Evolutionary conservation across 2,329 filamentous ascomycete genomes (phyloP), one percentile per base, ranked within the genome.

Genomic region (Colletotrichum viniferum): DNA sequence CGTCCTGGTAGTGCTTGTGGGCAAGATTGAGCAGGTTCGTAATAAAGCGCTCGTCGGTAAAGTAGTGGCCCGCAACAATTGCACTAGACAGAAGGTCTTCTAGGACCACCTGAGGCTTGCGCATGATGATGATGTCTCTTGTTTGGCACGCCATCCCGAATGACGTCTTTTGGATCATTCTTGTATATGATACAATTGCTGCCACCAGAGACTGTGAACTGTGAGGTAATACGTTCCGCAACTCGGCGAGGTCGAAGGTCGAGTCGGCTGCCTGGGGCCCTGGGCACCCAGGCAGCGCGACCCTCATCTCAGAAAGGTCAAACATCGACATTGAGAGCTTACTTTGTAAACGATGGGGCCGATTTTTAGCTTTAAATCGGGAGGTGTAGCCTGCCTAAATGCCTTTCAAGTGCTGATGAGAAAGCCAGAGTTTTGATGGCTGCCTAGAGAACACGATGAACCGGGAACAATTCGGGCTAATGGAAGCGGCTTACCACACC

Each of bases 351-450:
- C 16, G 1, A 18, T 18, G 36, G 16, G 8, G 36, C 4, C 4
- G 16, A n/a, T 1, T 9, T 0, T 9, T 0, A 18, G 4, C 36
- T 10, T 43, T 43, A 18, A 0, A n/a, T 1, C 36, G 8, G 8
- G 16, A 43, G 1, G 36, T 43, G 36, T 43, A 9, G 36, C 36
- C 36, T 18, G 0, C 36, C 1, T 3, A 43, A 38, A n/a, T 10
- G 36, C 36, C 36, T 43, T 18, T 18, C 16, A n/a, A 43, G 16
- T 1, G 16, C 16, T 43, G 36, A 43, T 5, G 4, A 43, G 36
- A 9, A 43, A 18, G 1, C 4, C 16, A 10, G 16, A 5, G 36
- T 43, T 43, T 43, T 10, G 36, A 18, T 10, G 36, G 36, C 4
- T 43, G 36, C 4, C 36, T 43, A 38, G 36, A 43, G 16, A 18